Percentiles rank a stretch among this genome's conserved stretches.
Evolutionary conservation across 495 filamentous ascomycete species (phyloP).

Genomic region (Penicillium goetzii): DNA sequence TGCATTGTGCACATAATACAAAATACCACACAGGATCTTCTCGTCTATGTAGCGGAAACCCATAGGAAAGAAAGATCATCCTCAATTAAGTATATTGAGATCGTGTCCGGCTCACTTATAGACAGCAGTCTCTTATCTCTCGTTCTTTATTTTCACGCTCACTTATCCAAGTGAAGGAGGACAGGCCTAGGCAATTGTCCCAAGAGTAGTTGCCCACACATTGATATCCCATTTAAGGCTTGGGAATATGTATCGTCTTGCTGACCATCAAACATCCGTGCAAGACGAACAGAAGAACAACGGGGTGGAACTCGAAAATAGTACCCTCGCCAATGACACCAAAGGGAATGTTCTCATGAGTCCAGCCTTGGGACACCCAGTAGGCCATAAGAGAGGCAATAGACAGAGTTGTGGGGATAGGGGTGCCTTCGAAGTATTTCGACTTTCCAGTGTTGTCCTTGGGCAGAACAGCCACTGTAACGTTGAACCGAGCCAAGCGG

Average conservation of each 20-base stretch:
- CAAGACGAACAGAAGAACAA: slow-evolving; percentile 76
- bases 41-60: slow-evolving; percentile 27
- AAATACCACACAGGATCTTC: slow-evolving; percentile 14
- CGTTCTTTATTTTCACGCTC: slow-evolving; percentile 29
- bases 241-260: slow-evolving; percentile 94
- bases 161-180: slow-evolving; percentile 23
- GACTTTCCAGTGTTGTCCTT: slow-evolving; percentile 92
- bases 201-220: slow-evolving; percentile 21
- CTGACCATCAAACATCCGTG: slow-evolving; percentile 93
- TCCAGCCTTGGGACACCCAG: slow-evolving; percentile 82
- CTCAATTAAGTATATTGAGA: slow-evolving; percentile 32
- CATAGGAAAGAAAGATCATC: slow-evolving; percentile 19
- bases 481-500: slow-evolving; percentile 94
- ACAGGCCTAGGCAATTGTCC: slow-evolving; percentile 23
- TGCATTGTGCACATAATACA: slow-evolving; percentile 5
- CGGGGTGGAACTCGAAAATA: slow-evolving; percentile 82
- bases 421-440: slow-evolving; percentile 94
- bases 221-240: slow-evolving; percentile 60
- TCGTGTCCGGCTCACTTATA: slow-evolving; percentile 26
- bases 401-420: slow-evolving; percentile 85
- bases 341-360: slow-evolving; percentile 72
- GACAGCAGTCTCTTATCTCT: slow-evolving; percentile 17
- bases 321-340: slow-evolving; percentile 69
- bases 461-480: slow-evolving; percentile 83
- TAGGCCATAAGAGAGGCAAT: slow-evolving; percentile 86